A percentile compares a stretch with the other conserved stretches of the same genome.
Evolutionary conservation across 2,329 filamentous ascomycete genomes (phyloP).

Genomic region (Fusarium globosum): DNA sequence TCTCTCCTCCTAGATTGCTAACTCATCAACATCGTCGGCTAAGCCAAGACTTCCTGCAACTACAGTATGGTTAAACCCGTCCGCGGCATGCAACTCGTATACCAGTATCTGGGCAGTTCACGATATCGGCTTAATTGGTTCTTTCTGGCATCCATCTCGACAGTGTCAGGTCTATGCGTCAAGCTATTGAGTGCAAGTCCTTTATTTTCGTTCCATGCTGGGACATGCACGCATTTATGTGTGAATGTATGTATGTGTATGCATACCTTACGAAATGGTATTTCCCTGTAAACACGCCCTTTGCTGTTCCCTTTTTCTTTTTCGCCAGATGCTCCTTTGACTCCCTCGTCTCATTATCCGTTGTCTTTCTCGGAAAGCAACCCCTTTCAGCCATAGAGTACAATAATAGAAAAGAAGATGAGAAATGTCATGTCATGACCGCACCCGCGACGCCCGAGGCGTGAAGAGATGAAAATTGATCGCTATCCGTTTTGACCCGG

Average conservation of each 20-base stretch:
- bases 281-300: slow-evolving; percentile 12
- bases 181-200: neutral
- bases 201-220: slow-evolving; percentile 1
- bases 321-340: slow-evolving; percentile 29
- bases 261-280: slow-evolving; percentile 2
- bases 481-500: slow-evolving; percentile 35
- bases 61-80: no score
- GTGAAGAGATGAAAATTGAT: slow-evolving; percentile 21
- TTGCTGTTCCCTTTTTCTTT: neutral
- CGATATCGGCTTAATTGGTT: neutral
- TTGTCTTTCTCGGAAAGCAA: slow-evolving; percentile 13
- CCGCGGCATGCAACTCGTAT: neutral
- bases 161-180: neutral
- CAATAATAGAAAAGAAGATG: slow-evolving; percentile 9
- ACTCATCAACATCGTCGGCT: no score
- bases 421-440: slow-evolving; percentile 8
- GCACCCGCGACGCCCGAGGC: neutral
- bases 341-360: slow-evolving; percentile 16
- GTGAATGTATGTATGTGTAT: slow-evolving; percentile 8
- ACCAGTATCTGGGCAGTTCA: neutral
- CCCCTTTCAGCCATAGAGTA: slow-evolving; percentile 5
- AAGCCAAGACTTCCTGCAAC: no score
- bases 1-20: no score
- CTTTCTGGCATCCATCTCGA: neutral
- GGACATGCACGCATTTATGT: neutral